Evolutionary conservation across 164 flowering plant genomes (phyloP).

Genomic region (Magnolia kwangsiensis): DNA sequence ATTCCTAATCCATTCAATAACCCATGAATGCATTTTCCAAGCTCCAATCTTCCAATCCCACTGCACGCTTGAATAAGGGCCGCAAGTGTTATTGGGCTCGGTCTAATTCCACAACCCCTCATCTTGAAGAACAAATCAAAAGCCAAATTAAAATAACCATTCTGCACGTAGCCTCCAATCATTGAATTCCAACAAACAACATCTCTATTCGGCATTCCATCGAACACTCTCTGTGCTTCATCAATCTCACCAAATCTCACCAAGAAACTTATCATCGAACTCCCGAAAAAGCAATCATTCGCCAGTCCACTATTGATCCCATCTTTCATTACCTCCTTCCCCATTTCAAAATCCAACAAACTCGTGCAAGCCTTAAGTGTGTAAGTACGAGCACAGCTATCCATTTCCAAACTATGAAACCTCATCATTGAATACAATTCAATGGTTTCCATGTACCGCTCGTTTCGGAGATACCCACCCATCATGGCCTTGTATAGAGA

Average conservation of each 20-base stretch:
- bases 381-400: conserved; percentile 30
- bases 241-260: conserved; percentile 26
- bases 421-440: conserved; percentile 29
- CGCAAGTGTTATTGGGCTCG: conserved; percentile 33
- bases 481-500: conserved; percentile 35
- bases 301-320: conserved; percentile 22
- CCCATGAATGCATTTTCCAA: conserved; percentile 39
- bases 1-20: conserved; percentile 25
- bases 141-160: conserved; percentile 17
- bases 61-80: conserved; percentile 33
- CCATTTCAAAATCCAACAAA: conserved; percentile 25
- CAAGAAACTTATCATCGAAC: conserved; percentile 32
- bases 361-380: conserved; percentile 40
- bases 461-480: conserved; percentile 28
- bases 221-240: conserved; percentile 28
- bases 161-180: conserved; percentile 29
- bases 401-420: conserved; percentile 15
- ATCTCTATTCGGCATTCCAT: conserved; percentile 26
- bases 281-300: conserved; percentile 29
- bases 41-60: conserved; percentile 14
- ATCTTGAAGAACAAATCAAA: conserved; percentile 30
- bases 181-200: conserved; percentile 54
- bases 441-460: conserved; percentile 19
- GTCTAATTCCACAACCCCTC: conserved; percentile 22
- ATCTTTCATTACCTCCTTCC: conserved; percentile 24